Evolutionary conservation across 164 flowering plant genomes (phyloP), one percentile per base, ranked within the genome.

Genomic region (Kalanchoe fedtschenkoi): DNA sequence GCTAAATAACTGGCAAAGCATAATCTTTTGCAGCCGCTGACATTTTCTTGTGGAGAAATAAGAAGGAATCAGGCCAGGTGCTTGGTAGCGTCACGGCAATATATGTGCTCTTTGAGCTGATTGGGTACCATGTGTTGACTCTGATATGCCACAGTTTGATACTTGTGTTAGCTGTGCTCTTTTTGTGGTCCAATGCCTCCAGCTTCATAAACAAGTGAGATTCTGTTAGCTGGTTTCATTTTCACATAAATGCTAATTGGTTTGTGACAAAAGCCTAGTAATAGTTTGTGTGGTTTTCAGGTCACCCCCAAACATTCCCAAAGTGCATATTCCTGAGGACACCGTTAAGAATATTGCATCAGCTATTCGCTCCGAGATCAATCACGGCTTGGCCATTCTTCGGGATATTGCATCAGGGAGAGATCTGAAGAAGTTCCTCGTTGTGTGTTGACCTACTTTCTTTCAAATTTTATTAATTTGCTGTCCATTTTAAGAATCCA

Each of bases 261-360:
- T 34, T 28, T 37, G 24, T 26, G 19, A 7, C 5, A 7, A 13
- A 17, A 29, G 32, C 17, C 6, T 51, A 37, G 1, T 61, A n/a
- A 4, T 29, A 9, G n/a, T 2, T 0, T 42, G 53, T 33, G 65
- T 66, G 17, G 56, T 14, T 10, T 26, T 30, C 70, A 89, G 96
- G 75, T 72, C 80, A 16, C 84, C 89, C 17, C 96, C 93, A 6
- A 79, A 70, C 33, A 74, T 89, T 44, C 93, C 91, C 0, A 78
- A 85, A 62, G 77, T 85, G 42, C 53, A 30, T 54, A 62, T 89
- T 38, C 85, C 93, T 6, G 83, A 85, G 66, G 74, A 80, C 6
- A 69, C 77, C 16, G 56, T 83, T 28, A 58, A 76, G 62, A 65
- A 74, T 67, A 10, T 74, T 57, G 85, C 83, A 24, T 65, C 75